phyloP scores from a whole-genome alignment of 1,284 basidiomycete species.

The Exobasidium rhododendri region DNA sequence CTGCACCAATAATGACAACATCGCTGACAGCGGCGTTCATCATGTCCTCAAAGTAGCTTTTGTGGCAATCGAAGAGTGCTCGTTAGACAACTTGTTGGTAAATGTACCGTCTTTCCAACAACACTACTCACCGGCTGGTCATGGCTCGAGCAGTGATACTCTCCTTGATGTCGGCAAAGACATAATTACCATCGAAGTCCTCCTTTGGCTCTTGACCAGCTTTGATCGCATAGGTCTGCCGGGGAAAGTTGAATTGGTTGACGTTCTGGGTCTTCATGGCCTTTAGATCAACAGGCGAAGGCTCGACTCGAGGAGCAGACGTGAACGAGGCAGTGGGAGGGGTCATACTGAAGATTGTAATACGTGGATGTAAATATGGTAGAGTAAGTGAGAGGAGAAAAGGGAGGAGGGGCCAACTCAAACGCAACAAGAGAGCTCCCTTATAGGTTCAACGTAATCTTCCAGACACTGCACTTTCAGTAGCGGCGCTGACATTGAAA shows the following conservation, averaged over 20 bases:
- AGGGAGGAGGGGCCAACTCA: too few species aligned
- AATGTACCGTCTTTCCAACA: neutral
- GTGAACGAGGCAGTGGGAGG: slow-evolving; percentile 39
- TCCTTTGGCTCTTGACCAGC: slow-evolving; percentile 43
- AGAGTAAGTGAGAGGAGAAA: neutral
- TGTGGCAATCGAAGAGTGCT: slow-evolving; percentile 7
- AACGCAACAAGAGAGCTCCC: too few species aligned
- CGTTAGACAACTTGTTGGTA: neutral
- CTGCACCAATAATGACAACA: slow-evolving; percentile 75
- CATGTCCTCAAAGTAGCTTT: slow-evolving; percentile 46
- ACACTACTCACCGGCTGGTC: slow-evolving; percentile 26
- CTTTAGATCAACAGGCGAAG: slow-evolving; percentile 23
- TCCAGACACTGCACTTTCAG: too few species aligned
- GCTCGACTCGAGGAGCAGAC: slow-evolving; percentile 3
- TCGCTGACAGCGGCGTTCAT: slow-evolving; percentile 64
- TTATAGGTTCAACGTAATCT: too few species aligned
- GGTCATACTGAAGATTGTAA: slow-evolving; percentile 24
- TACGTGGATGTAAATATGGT: neutral
- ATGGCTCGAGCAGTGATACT: slow-evolving; percentile 48
- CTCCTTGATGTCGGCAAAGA: slow-evolving; percentile 50
- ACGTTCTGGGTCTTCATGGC: slow-evolving; percentile 20
- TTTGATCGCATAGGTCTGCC: slow-evolving; percentile 36
- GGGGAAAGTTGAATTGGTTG: slow-evolving; percentile 10
- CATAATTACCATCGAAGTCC: slow-evolving; percentile 42
- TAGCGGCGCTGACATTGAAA: too few species aligned